phyloP scores from a whole-genome alignment of 2,329 filamentous ascomycete species.

The Neofusicoccum kwambonambiense region DNA sequence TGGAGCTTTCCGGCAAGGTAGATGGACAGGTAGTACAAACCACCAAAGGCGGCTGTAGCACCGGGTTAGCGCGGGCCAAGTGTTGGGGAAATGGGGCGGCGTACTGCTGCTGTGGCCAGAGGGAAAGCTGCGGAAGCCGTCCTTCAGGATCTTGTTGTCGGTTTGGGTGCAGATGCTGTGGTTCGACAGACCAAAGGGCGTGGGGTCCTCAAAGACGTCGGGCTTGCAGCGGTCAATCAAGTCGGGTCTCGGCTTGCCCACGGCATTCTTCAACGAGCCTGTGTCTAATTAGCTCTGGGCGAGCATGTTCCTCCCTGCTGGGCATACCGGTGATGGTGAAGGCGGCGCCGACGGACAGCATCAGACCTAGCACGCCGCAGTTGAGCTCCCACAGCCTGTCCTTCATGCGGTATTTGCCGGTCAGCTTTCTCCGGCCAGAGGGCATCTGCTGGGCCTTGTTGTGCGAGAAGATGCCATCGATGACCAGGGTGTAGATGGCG shows the following conservation, averaged over 20 bases:
- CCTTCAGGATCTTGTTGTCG: constrained; percentile 52
- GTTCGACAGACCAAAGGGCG: constrained; percentile 44
- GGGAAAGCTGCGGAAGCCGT: constrained; percentile 60
- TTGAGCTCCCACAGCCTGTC: constrained; percentile 63
- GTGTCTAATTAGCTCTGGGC: constrained; percentile 10
- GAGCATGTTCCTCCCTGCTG: not conserved
- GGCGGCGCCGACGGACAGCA: constrained; percentile 53
- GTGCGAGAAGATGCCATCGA: constrained; percentile 60
- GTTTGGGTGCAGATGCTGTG: constrained; percentile 53
- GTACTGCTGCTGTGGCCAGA: constrained; percentile 58
- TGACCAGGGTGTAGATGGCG: constrained; percentile 54
- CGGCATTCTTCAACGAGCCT: constrained; percentile 57
- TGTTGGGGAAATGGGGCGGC: constrained; percentile 8
- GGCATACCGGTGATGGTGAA: constrained; percentile 56
- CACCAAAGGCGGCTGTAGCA: constrained; percentile 55
- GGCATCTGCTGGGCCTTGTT: constrained; percentile 33
- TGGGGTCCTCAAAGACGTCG: constrained; percentile 30
- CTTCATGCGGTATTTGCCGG: constrained; percentile 52
- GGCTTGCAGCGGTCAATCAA: constrained; percentile 57
- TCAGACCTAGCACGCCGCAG: constrained; percentile 58
- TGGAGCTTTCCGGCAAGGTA: constrained; percentile 61
- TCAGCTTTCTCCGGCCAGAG: constrained; percentile 33
- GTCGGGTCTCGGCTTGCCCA: constrained; percentile 60
- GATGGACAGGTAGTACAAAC: constrained; percentile 59
- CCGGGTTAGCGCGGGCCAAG: constrained; percentile 21